Conservation (phyloP, 768 basidiomycete species). For the Tulasnella sp. region DNA sequence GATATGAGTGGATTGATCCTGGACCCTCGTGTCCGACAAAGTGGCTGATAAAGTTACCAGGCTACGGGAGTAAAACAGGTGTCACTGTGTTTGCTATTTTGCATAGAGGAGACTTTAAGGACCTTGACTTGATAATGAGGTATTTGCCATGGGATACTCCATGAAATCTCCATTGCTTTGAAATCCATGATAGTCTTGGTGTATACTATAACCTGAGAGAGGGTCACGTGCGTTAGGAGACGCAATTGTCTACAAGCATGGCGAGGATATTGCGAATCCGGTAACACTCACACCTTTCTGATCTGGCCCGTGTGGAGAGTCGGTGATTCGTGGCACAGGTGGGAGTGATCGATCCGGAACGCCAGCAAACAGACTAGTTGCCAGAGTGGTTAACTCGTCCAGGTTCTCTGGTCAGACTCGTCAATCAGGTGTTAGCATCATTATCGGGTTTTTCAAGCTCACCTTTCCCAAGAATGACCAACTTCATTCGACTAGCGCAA, state of each 20-base stretch:
- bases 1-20: conserved; percentile 79
- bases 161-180: conserved; percentile 70
- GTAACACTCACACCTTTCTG: conserved; percentile 50
- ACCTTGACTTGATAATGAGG: conserved; percentile 17
- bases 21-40: conserved; percentile 87
- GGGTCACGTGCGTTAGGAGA: no score
- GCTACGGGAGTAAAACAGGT: conserved; percentile 66
- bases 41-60: conserved; percentile 60
- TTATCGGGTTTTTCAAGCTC: neutral
- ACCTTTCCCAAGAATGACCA: conserved; percentile 75
- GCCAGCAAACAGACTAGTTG: conserved; percentile 55
- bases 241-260: conserved; percentile 11
- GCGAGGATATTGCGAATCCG: neutral
- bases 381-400: conserved; percentile 53
- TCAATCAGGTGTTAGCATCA: neutral
- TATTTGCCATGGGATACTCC: conserved; percentile 17
- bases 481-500: conserved; percentile 66
- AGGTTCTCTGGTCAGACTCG: conserved; percentile 43
- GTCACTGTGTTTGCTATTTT: conserved; percentile 25
- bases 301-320: conserved; percentile 63
- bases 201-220: conserved; percentile 35
- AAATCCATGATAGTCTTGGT: conserved; percentile 84
- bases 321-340: conserved; percentile 33
- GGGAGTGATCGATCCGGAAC: conserved; percentile 45
- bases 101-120: neutral